These are phyloP conservation scores for Paramecium octaurelia DNA, from an alignment of 73 alveolate species.

Conservation along the genomic window DNA sequence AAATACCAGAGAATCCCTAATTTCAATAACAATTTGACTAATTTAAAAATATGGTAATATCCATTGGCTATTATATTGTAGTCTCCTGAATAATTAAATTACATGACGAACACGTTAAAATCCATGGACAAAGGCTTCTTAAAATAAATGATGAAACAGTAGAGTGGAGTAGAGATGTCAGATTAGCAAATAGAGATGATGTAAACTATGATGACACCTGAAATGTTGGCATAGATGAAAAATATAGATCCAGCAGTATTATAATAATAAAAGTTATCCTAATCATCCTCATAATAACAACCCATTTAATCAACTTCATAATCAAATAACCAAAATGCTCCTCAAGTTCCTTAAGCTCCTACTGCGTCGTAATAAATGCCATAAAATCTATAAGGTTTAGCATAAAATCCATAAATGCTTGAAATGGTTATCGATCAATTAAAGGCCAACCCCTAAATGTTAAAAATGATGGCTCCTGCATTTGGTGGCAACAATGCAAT, in stretches of 20 bases:
- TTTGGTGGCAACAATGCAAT: conserved; percentile 62
- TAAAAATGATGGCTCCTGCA: conserved; percentile 76
- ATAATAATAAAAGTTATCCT: background rate
- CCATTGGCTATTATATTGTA: background rate
- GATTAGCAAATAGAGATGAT: conserved; percentile 49
- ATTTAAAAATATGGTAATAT: conserved; percentile 21
- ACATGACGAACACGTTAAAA: conserved; percentile 39
- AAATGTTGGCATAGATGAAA: conserved; percentile 22
- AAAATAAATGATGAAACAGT: conserved; percentile 40
- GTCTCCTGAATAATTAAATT: conserved; percentile 28
- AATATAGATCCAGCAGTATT: conserved; percentile 33
- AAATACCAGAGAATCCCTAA: background rate
- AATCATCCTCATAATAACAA: background rate
- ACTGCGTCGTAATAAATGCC: conserved; percentile 46
- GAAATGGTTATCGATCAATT: conserved; percentile 69
- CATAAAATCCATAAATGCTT: conserved; percentile 69
- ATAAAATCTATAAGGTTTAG: conserved; percentile 42
- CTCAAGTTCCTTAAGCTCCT: background rate
- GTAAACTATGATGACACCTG: conserved; percentile 62
- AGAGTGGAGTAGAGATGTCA: conserved; percentile 39
- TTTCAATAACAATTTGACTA: background rate
- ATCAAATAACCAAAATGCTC: background rate
- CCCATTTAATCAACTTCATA: background rate
- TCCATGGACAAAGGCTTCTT: conserved; percentile 51
- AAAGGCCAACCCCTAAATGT: conserved; percentile 73